Percentiles rank a stretch among this genome's conserved stretches.
These are phyloP conservation scores for Thielaviopsis punctulata DNA, from an alignment of 2,329 filamentous ascomycete species.

Conservation along the genomic window DNA sequence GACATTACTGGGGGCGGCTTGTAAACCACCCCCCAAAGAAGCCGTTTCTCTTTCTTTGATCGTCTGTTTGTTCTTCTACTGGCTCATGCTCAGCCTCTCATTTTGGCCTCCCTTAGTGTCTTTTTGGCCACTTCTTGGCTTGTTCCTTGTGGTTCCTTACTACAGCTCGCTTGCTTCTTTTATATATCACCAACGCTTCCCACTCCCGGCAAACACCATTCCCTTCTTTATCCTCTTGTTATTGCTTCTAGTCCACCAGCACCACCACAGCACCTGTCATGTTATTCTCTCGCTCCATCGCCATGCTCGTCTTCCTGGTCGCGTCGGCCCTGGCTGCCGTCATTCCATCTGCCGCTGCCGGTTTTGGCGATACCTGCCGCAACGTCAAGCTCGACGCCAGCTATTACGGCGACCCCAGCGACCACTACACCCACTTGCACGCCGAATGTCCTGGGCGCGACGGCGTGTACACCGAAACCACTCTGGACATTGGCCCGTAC, in stretches of 20 bases:
- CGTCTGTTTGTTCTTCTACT: not conserved
- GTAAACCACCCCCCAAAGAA: no score
- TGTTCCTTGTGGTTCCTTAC: no score
- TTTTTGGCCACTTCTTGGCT: no score
- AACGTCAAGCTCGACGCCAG: constrained; percentile 1
- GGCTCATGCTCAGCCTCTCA: not conserved
- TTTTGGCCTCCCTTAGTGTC: not conserved
- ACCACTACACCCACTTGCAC: constrained; percentile 5
- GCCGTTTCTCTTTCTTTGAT: no score
- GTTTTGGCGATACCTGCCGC: constrained; percentile 4
- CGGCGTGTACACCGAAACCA: not conserved
- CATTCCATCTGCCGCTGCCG: not conserved
- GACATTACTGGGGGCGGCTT: no score
- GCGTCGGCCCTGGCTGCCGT: not conserved
- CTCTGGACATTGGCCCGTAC: not conserved
- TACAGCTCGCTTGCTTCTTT: not conserved
- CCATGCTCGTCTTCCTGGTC: not conserved
- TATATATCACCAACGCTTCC: not conserved
- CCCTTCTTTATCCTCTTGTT: not conserved
- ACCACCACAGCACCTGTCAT: not conserved
- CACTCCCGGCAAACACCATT: not conserved
- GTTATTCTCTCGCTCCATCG: not conserved
- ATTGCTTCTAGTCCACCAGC: not conserved
- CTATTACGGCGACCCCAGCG: constrained; percentile 5
- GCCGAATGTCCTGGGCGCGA: constrained; percentile 3